Conservation (phyloP, 2,329 filamentous ascomycete species). For the Chrysoporthe cubensis region DNA sequence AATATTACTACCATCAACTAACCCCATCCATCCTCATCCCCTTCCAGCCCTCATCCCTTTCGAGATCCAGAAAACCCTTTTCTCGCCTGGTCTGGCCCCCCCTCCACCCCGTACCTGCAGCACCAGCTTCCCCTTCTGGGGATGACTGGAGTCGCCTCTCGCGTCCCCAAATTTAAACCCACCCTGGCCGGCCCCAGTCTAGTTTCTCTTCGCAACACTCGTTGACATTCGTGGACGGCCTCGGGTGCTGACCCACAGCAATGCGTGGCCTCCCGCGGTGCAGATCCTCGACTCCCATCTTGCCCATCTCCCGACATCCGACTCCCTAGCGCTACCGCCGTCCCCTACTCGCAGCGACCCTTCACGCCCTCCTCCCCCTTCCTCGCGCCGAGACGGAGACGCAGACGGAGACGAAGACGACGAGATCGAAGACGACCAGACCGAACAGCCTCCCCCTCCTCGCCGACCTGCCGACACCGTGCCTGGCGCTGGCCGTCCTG, state of each 20-base stretch:
- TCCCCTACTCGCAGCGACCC: not conserved
- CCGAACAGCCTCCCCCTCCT: not conserved
- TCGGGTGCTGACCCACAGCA: conserved; percentile 4
- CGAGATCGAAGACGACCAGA: not conserved
- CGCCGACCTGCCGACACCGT: no score
- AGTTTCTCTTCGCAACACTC: not conserved
- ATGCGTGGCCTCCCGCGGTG: conserved; percentile 12
- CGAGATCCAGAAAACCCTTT: not conserved
- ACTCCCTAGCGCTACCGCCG: not conserved
- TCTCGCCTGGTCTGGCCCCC: not conserved
- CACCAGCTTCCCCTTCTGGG: not conserved
- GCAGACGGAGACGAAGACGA: no score
- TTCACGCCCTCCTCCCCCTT: not conserved
- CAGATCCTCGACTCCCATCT: conserved; percentile 7
- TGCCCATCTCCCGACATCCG: conserved; percentile 12
- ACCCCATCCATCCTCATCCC: not conserved
- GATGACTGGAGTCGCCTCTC: not conserved
- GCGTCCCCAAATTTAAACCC: not conserved
- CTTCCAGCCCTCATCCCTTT: not conserved
- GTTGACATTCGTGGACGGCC: not conserved
- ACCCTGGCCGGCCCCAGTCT: conserved; percentile 4
- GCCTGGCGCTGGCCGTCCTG: no score
- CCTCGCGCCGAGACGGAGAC: not conserved
- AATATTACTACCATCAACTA: not conserved
- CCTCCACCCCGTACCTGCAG: not conserved